These are phyloP conservation scores for Ostreobium quekettii DNA, from an alignment of 139 green algal genomes.

Conservation along the genomic window DNA sequence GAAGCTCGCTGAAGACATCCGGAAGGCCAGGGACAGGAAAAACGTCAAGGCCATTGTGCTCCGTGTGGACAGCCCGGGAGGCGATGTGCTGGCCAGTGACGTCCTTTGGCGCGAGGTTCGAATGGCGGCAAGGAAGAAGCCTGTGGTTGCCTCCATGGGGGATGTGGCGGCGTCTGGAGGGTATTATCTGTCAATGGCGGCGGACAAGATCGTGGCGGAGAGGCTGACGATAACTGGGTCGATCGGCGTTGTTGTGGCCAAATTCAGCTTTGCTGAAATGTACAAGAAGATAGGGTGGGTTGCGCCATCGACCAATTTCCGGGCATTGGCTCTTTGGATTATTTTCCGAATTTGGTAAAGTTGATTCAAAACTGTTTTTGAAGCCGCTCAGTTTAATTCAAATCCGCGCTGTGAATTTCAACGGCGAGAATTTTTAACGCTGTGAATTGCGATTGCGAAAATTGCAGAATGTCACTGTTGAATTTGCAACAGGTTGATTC, in stretches of 20 bases:
- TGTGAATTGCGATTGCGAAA: too few relatives aligned
- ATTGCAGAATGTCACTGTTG: too few relatives aligned
- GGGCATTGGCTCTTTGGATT: too few relatives aligned
- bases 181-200: conserved; percentile 93
- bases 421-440: too few relatives aligned
- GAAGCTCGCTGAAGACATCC: conserved; percentile 49
- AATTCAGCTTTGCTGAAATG: conserved; percentile 83
- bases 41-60: conserved; percentile 70
- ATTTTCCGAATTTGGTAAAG: too few relatives aligned
- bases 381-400: too few relatives aligned
- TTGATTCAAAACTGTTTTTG: too few relatives aligned
- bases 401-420: too few relatives aligned
- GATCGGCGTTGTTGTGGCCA: conserved; percentile 84
- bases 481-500: too few relatives aligned
- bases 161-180: conserved; percentile 89
- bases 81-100: conserved; percentile 86
- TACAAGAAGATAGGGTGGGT: conserved; percentile 68
- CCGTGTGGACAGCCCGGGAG: conserved; percentile 79
- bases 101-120: conserved; percentile 91
- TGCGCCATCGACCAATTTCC: too few relatives aligned
- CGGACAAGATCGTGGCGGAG: conserved; percentile 75
- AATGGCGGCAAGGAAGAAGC: conserved; percentile 61
- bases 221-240: conserved; percentile 82
- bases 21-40: conserved; percentile 39
- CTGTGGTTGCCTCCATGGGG: conserved; percentile 85